Base-by-base conservation (phyloP, 2,329 filamentous ascomycete species). In the Daldinia sp. region DNA sequence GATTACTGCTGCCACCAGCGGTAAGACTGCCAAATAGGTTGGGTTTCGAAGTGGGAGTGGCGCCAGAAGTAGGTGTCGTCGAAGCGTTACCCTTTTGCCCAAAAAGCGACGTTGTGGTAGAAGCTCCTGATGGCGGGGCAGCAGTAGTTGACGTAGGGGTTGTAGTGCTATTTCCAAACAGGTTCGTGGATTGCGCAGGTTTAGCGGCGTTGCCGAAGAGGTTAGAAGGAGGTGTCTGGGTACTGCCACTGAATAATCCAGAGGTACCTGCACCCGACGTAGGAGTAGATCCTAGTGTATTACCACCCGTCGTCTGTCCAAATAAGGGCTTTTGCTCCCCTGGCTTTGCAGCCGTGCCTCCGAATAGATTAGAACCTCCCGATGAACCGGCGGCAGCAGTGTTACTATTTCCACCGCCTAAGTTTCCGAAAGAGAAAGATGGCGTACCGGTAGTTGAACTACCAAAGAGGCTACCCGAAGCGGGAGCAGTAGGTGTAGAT, bases 361-460 rank as follows among this genome's bases (percentile, higher is more conserved):
- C 76, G 67, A 81, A 80, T n/a, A 80, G 56, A 15, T 69, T 37
- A 10, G 69, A 1, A 48, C 68, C 58, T 49, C 61, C 60, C 7
- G 70, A 58, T 3, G 74, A 60, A 51, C 15, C n/a, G n/a, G 70
- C n/a, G n/a, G 70, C 29, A 35, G 72, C 48, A 15, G 70, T 61
- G 23, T 64, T 64, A 43, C 58, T 50, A 8, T 50, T 59, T 59
- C 66, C 70, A 19, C 64, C 70, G 15, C 68, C 67, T 67, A 64
- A 2, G 29, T 54, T 67, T 37, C 77, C 77, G 63, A 85, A 85
- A 8, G 78, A 77, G 70, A 84, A 82, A 7, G 67, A 61, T 21
- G 80, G 69, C 21, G 76, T 66, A 37, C 73, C 63, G 17, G 67
- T 52, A 10, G 70, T 58, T 45, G 70, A 68, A 13, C 35, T 34